Conservation (phyloP, 768 basidiomycete species). For the Rhodotorula taiwanensis region DNA sequence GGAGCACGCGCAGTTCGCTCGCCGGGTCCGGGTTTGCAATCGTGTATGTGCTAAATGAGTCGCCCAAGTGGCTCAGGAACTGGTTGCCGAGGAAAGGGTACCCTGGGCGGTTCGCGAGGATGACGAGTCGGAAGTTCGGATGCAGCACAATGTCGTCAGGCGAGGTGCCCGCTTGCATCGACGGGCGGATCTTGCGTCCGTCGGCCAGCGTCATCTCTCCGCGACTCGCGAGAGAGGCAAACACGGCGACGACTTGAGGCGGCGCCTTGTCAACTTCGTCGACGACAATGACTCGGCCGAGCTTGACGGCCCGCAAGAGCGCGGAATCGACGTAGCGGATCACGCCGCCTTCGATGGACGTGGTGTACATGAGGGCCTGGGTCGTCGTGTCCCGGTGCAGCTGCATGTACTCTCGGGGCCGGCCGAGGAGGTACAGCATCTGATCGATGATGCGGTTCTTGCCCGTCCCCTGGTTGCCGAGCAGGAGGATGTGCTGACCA, state of each 20-base stretch:
- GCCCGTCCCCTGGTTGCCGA: slow-evolving; percentile 31
- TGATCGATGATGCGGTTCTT: slow-evolving; percentile 33
- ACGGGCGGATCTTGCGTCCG: slow-evolving; percentile 19
- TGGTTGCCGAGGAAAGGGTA: slow-evolving; percentile 29
- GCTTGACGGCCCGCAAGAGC: slow-evolving; percentile 18
- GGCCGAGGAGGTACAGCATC: slow-evolving; percentile 21
- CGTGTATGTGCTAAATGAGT: slow-evolving; percentile 19
- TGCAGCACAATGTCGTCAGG: slow-evolving; percentile 15
- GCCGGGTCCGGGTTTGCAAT: slow-evolving; percentile 27
- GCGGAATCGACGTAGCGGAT: slow-evolving; percentile 13
- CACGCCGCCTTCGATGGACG: slow-evolving; percentile 12
- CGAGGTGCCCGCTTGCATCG: background rate
- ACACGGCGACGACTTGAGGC: slow-evolving; percentile 13
- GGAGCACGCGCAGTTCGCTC: slow-evolving; percentile 10
- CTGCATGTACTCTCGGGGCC: slow-evolving; percentile 31
- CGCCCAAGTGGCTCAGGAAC: slow-evolving; percentile 17
- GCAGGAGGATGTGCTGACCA: slow-evolving; percentile 24
- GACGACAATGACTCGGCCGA: slow-evolving; percentile 24
- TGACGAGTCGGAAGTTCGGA: slow-evolving; percentile 28
- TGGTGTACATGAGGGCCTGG: slow-evolving; percentile 7
- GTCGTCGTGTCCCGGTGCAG: slow-evolving; percentile 26
- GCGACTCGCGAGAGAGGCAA: slow-evolving; percentile 26
- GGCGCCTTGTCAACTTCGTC: slow-evolving; percentile 35
- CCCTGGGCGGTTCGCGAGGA: slow-evolving; percentile 25
- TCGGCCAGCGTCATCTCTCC: slow-evolving; percentile 29